phyloP scores from a whole-genome alignment of 1,284 basidiomycete genomes.

The Thelephora terrestris region DNA sequence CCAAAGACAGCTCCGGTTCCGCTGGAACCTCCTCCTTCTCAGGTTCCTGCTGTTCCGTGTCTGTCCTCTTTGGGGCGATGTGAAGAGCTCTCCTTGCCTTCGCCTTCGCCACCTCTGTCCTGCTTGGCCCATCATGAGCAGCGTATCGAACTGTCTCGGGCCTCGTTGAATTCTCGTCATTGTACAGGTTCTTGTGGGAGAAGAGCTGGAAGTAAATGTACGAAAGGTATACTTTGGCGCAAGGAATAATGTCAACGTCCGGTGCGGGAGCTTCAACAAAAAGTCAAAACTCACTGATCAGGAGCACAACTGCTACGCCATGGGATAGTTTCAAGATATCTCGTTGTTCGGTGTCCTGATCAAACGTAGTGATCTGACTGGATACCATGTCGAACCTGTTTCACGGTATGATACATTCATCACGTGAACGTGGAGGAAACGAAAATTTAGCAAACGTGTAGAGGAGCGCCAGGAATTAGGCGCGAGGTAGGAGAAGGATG shows the following conservation, averaged over 20 bases:
- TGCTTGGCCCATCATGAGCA: background rate
- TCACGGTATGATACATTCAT: no score
- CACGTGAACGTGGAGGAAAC: no score
- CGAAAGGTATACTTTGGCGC: constrained; percentile 46
- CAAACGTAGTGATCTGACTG: constrained; percentile 15
- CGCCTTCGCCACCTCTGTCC: no score
- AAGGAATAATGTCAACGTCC: constrained; percentile 3
- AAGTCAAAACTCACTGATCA: constrained; percentile 50
- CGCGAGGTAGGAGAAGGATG: constrained; percentile 27
- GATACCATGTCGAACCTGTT: constrained; percentile 26
- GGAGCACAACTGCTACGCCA: constrained; percentile 74
- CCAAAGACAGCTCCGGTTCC: constrained; percentile 44
- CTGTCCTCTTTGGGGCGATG: background rate
- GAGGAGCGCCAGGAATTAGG: background rate
- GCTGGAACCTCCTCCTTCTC: constrained; percentile 20
- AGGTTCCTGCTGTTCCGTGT: background rate
- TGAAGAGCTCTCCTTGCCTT: background rate
- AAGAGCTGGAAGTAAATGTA: constrained; percentile 84
- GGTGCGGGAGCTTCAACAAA: background rate
- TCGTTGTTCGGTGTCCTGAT: constrained; percentile 18
- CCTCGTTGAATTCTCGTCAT: constrained; percentile 33
- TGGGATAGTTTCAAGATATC: constrained; percentile 69
- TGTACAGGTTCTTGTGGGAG: constrained; percentile 71
- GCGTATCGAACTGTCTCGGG: constrained; percentile 28
- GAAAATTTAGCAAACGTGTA: no score